Evolutionary conservation across 257 asterid species (phyloP).

Genomic region (Dorcoceras hygrometricum): DNA sequence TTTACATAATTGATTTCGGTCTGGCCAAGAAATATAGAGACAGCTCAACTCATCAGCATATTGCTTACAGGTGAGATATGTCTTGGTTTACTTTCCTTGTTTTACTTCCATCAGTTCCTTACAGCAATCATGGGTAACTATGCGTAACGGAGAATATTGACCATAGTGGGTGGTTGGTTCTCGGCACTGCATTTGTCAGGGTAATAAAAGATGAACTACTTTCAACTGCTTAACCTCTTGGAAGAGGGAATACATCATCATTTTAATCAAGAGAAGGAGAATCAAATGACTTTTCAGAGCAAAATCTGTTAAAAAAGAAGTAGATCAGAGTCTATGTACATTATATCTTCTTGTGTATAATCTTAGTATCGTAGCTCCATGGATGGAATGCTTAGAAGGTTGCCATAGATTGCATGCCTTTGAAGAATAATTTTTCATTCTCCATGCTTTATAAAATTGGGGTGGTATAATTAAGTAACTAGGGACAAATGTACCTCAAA

Average conservation of each 20-base stretch:
- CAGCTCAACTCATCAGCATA: constrained; percentile 75
- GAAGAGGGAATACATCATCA: neutral
- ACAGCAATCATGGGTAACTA: constrained; percentile 12
- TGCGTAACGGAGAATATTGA: neutral
- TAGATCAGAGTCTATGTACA: neutral
- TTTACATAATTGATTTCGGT: constrained; percentile 90
- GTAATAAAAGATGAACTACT: neutral
- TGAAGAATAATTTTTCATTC: neutral
- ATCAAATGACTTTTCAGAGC: neutral
- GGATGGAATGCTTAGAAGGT: neutral
- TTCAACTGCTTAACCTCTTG: neutral
- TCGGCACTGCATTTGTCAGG: neutral
- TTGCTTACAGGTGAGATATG: constrained; percentile 79
- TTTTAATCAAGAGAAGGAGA: neutral
- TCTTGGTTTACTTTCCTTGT: constrained; percentile 18
- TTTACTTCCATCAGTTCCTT: constrained; percentile 4
- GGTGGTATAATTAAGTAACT: neutral
- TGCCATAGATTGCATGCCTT: too few relatives aligned
- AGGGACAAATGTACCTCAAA: neutral
- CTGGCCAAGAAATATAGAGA: constrained; percentile 96
- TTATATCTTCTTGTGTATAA: neutral
- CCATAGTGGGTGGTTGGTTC: neutral
- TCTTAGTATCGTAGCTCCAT: neutral
- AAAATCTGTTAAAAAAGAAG: neutral
- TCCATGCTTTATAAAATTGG: neutral